Evolutionary conservation across 1,284 basidiomycete genomes (phyloP).

Genomic region (Thelephora terrestris): DNA sequence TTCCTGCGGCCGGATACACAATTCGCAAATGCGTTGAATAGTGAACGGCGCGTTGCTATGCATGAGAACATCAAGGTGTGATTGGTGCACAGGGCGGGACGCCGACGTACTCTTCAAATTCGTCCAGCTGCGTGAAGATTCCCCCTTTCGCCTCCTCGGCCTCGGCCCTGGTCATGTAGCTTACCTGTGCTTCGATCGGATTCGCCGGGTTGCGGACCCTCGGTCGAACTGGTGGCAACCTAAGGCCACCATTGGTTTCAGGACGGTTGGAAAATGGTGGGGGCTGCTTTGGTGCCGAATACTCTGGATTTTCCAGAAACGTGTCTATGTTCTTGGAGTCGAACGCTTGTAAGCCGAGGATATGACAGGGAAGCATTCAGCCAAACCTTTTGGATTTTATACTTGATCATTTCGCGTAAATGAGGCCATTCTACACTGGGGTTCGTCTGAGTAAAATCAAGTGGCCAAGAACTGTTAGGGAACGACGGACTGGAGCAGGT

Average conservation of each 20-base stretch:
- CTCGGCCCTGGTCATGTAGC: slow-evolving; percentile 55
- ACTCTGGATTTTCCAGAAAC: slow-evolving; percentile 38
- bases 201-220: slow-evolving; percentile 39
- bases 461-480: background rate
- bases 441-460: background rate
- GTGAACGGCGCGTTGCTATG: slow-evolving; percentile 76
- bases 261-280: slow-evolving; percentile 29
- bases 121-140: slow-evolving; percentile 60
- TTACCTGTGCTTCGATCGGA: slow-evolving; percentile 44
- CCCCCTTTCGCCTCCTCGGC: slow-evolving; percentile 47
- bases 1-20: slow-evolving; percentile 60
- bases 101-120: slow-evolving; percentile 63
- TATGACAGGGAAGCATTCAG: slow-evolving; percentile 8
- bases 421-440: slow-evolving; percentile 65
- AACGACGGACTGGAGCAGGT: slow-evolving; percentile 52
- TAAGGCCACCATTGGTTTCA: slow-evolving; percentile 52
- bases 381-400: slow-evolving; percentile 53
- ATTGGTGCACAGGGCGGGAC: slow-evolving; percentile 2
- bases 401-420: slow-evolving; percentile 63
- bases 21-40: slow-evolving; percentile 84
- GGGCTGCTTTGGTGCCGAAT: slow-evolving; percentile 23
- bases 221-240: slow-evolving; percentile 72
- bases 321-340: slow-evolving; percentile 43
- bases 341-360: slow-evolving; percentile 7
- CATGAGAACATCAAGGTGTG: slow-evolving; percentile 5